Conservation (phyloP, 805 yeast species). For the Wickerhamomyces alni region DNA sequence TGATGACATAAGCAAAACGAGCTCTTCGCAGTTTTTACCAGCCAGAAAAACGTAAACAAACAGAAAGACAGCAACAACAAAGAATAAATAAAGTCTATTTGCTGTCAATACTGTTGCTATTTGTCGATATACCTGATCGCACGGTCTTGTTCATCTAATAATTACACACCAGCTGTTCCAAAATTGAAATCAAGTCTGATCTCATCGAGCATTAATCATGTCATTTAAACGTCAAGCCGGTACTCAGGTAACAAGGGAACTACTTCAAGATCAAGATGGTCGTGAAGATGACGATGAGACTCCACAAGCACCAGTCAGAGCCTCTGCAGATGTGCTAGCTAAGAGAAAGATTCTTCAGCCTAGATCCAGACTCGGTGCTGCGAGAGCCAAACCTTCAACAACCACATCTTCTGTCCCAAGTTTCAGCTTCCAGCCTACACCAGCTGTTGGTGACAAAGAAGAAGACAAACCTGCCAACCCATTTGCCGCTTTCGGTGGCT, state of each 20-base stretch:
- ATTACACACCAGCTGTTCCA: too few species aligned
- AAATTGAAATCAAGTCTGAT: too few species aligned
- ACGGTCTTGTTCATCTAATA: too few species aligned
- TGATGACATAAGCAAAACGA: too few species aligned
- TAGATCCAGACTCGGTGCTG: slow-evolving; percentile 31
- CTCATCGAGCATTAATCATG: too few species aligned
- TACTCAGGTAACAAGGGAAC: slow-evolving; percentile 57
- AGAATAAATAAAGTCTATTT: too few species aligned
- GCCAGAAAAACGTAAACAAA: not conserved
- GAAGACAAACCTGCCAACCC: slow-evolving; percentile 8
- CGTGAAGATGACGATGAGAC: slow-evolving; percentile 34
- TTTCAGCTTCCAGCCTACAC: slow-evolving; percentile 8
- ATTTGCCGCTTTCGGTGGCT: slow-evolving; percentile 3
- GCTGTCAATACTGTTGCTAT: too few species aligned
- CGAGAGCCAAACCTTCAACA: slow-evolving; percentile 1
- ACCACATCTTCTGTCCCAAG: slow-evolving; percentile 3
- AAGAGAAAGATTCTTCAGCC: slow-evolving; percentile 65
- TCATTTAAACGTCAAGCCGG: slow-evolving; percentile 62
- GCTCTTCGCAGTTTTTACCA: too few species aligned
- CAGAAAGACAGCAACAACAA: not conserved
- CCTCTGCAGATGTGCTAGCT: slow-evolving; percentile 59
- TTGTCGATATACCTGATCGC: too few species aligned
- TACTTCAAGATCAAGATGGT: slow-evolving; percentile 21
- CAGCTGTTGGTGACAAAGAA: slow-evolving; percentile 1
- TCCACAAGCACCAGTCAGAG: slow-evolving; percentile 32